Evolutionary conservation across 139 green algal genomes (phyloP), one percentile per base, ranked within the genome.

Genomic region (Coelastrella sp.): DNA sequence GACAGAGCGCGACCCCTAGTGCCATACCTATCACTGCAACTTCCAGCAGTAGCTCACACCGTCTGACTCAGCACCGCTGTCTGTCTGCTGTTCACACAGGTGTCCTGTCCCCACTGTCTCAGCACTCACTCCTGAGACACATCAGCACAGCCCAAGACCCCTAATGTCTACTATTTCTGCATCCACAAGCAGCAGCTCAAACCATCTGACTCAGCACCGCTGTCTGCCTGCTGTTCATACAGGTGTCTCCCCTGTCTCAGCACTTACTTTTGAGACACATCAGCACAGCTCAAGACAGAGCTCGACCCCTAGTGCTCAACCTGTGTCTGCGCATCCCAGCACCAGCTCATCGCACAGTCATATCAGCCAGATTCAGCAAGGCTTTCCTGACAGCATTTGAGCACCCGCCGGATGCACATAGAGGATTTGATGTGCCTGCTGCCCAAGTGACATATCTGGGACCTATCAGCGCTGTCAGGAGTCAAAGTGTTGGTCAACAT

Each of bases 341-440:
- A 2, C 10, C 32, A 10, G 89, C 90, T 57, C 57, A n/a, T 2
- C 23, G 32, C 57, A 68, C 95, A 14, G 56, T 17, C 3, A 6
- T 99, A 54, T 88, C 79, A 13, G 59, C 98, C 5, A 66, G 90
- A 22, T 98, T 98, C 90, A 92, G 93, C 54, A 97, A 96, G 80
- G 92, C 90, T 0, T 96, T 98, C 79, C 92, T 97, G 16, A 93
- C 92, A 3, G 85, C 96, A 7, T 93, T 93, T 58, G 95, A 98
- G 73, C 94, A 96, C 80, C 95, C 96, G 3, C 95, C 96, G 1
- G 96, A 98, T 89, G 94, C 96, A 10, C 94, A 96, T 82, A 91
- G 98, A 0, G 98, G 98, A 7, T 96, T 99, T 82, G 97, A 99
- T 91, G 90, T 99, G 3, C 98, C 98, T 0, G 92, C 97, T 3